Conservation (phyloP, 306 rosid species). For the Lathyrus sativus region DNA sequence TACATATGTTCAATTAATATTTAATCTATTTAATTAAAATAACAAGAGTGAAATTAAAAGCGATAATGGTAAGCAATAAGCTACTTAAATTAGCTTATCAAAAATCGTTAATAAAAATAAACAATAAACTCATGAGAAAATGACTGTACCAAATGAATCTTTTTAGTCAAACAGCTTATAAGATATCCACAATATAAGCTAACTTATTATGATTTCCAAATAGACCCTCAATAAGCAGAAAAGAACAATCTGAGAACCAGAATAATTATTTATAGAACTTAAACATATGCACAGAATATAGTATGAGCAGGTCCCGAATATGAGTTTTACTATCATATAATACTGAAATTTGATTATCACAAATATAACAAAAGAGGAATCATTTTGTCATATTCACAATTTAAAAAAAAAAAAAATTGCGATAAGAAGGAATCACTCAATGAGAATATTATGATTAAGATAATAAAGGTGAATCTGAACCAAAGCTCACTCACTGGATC, state of each 20-base stretch:
- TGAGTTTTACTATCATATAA: neutral
- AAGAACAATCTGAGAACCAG: neutral
- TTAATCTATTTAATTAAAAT: too few species aligned
- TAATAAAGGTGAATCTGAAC: neutral
- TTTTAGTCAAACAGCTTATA: too few species aligned
- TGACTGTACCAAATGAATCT: too few species aligned
- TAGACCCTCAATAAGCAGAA: neutral
- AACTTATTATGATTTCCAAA: too few species aligned
- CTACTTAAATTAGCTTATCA: too few species aligned
- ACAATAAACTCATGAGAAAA: too few species aligned
- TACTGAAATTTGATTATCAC: neutral
- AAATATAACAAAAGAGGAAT: slow-evolving; percentile 12
- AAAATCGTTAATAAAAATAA: too few species aligned
- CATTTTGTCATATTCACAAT: neutral
- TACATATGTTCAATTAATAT: too few species aligned
- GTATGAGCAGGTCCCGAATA: slow-evolving; percentile 4
- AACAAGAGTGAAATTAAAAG: too few species aligned
- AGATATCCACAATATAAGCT: too few species aligned
- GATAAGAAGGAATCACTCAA: neutral
- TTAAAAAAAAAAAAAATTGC: neutral
- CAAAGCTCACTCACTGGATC: slow-evolving; percentile 74
- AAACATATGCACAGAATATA: neutral
- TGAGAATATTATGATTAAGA: slow-evolving; percentile 5
- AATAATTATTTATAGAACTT: slow-evolving; percentile 4
- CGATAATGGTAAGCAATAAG: too few species aligned